Base-by-base conservation (phyloP, 2,329 filamentous ascomycete species). In the Didymella pinodella region DNA sequence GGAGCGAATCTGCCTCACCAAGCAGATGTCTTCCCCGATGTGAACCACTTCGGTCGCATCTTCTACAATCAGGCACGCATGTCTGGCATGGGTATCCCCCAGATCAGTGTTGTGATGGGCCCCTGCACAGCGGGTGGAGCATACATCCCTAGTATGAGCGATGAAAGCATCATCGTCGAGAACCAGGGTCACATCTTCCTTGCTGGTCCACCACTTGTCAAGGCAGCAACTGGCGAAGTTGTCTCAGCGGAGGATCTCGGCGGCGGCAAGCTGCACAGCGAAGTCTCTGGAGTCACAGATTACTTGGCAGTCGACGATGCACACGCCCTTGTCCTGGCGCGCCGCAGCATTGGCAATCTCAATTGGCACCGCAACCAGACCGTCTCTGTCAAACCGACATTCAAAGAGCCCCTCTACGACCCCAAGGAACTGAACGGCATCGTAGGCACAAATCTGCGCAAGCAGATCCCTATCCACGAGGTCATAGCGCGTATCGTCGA, bases 41-140 rank as follows among this genome's bases (percentile, higher is more conserved):
- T 89, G 65, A 92, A 97, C 54, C 94, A 98, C 78, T 98, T 99
- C 74, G 93, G 94, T 34, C 91, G 94, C 65, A 97, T 98, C 75
- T 99, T 99, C 83, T 99, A 90, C 84, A 97, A 99, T 80, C 94
- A 99, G 79, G 94, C 95, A 2, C 85, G 92, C 71, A 97, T 98
- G 93, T 95, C 91, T 67, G 86, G 90, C 2, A 81, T 89, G 66
- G 92, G 93, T 4, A 96, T 98, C 62, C 94, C 94, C 1, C 94
- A 98, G 74, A 90, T 99, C 67, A 89, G 92, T 10, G 92, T 97
- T 2, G 94, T 99, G 46, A 97, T 99, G 94, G 94, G 94, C 0
- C 91, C 94, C 43, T 99, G 95, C 79, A 99, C 95, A 0, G 94
- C 94, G 1, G 94, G 94, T 49, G 94, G 94, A 47, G 94, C 94